Conservation (phyloP, 441 rosid genomes). For the Geranium incanum region DNA sequence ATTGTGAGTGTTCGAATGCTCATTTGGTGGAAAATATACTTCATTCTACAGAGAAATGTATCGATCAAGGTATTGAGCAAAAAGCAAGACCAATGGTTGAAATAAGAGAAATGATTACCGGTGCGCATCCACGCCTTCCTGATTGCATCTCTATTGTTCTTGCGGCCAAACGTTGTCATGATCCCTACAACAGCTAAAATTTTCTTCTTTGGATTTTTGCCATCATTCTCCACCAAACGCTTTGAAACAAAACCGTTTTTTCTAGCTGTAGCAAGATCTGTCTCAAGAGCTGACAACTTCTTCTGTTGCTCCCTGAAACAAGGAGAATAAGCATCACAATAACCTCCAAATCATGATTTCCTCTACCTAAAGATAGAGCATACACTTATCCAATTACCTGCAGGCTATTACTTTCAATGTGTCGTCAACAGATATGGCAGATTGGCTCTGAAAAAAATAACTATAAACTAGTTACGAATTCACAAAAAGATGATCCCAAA, state of each 20-base stretch:
- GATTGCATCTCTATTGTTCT: constrained; percentile 24
- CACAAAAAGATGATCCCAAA: not conserved
- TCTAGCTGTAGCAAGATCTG: constrained; percentile 17
- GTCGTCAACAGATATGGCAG: constrained; percentile 77
- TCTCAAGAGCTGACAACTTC: constrained; percentile 19
- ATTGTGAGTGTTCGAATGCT: not conserved
- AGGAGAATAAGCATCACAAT: constrained; percentile 8
- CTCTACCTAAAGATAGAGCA: not conserved
- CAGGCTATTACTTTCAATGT: constrained; percentile 74
- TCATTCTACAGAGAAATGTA: not conserved
- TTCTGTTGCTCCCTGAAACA: constrained; percentile 24
- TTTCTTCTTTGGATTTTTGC: constrained; percentile 11
- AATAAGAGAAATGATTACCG: constrained; percentile 1
- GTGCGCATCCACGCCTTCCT: constrained; percentile 24
- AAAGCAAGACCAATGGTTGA: not conserved
- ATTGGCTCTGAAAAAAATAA: constrained; percentile 44
- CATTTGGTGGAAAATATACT: not conserved
- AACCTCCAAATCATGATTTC: not conserved
- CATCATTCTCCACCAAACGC: constrained; percentile 8
- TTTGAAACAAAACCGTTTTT: constrained; percentile 17
- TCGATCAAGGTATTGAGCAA: not conserved
- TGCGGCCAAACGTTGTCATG: constrained; percentile 19
- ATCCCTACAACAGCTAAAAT: constrained; percentile 16
- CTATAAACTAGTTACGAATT: not conserved
- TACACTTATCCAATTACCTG: constrained; percentile 41